These are phyloP conservation scores for Pleurotus giganteus DNA, from an alignment of 768 basidiomycete species.

Conservation along the genomic window DNA sequence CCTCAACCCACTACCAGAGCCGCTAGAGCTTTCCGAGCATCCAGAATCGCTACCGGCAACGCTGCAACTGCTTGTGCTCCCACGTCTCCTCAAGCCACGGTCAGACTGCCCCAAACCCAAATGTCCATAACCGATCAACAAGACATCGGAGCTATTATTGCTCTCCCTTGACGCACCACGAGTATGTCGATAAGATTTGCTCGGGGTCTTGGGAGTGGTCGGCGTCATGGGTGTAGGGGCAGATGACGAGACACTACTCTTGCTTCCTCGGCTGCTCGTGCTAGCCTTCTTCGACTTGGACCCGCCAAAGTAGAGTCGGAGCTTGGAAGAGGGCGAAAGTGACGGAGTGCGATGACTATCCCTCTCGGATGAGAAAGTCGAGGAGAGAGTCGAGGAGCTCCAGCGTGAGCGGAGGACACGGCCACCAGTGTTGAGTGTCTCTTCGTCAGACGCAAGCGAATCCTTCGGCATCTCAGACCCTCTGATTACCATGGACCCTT, in stretches of 20 bases:
- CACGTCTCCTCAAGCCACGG: slow-evolving; percentile 29
- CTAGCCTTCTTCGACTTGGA: slow-evolving; percentile 15
- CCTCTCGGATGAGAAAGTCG: slow-evolving; percentile 20
- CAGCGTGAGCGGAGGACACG: slow-evolving; percentile 57
- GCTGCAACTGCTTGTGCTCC: slow-evolving; percentile 33
- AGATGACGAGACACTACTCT: slow-evolving; percentile 15
- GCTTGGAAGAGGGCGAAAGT: slow-evolving; percentile 24
- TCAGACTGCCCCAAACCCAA: slow-evolving; percentile 10
- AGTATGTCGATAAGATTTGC: slow-evolving; percentile 9
- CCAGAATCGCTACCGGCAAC: slow-evolving; percentile 37
- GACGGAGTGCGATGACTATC: slow-evolving; percentile 32
- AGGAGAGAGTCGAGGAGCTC: slow-evolving; percentile 60
- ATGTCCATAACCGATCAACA: slow-evolving; percentile 27
- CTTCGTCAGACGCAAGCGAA: neutral
- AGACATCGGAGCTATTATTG: slow-evolving; percentile 30
- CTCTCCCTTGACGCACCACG: slow-evolving; percentile 14
- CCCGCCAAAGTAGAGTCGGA: slow-evolving; percentile 38
- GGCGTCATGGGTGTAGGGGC: slow-evolving; percentile 15
- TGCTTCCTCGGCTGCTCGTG: neutral
- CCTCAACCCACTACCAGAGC: slow-evolving; percentile 40
- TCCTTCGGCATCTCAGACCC: no score
- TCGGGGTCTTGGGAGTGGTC: no score
- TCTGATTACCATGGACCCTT: no score
- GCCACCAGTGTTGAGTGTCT: slow-evolving; percentile 17
- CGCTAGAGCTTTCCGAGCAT: slow-evolving; percentile 36